Percentiles rank a stretch among this genome's conserved stretches.
Evolutionary conservation across 768 basidiomycete genomes (phyloP).

Genomic region (Mycena galopus): DNA sequence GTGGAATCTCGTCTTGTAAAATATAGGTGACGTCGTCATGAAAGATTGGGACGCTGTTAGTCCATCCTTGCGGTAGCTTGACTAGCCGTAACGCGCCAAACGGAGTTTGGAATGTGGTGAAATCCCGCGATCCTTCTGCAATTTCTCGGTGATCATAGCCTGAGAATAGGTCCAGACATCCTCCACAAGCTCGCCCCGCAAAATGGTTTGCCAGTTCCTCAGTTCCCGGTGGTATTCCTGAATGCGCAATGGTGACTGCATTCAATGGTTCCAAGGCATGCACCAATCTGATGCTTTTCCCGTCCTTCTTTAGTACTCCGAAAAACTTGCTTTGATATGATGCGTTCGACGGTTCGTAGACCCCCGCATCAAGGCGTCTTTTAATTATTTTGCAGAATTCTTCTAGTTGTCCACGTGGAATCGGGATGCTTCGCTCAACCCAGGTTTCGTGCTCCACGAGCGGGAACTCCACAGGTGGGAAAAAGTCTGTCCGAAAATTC

Average conservation of each 20-base stretch:
- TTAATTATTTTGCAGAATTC: too few relatives aligned
- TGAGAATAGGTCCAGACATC: constrained; percentile 40
- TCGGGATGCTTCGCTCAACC: too few relatives aligned
- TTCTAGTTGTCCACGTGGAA: too few relatives aligned
- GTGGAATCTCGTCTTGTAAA: too few relatives aligned
- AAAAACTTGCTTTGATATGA: constrained; percentile 51
- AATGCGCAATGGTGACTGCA: too few relatives aligned
- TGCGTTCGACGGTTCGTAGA: constrained; percentile 27
- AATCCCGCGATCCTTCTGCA: constrained; percentile 39
- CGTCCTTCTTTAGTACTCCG: constrained; percentile 44
- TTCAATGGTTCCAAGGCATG: too few relatives aligned
- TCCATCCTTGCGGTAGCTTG: constrained; percentile 47
- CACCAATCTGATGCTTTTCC: constrained; percentile 40
- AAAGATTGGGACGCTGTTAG: constrained; percentile 47
- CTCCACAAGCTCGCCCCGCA: too few relatives aligned
- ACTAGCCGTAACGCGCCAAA: constrained; percentile 37
- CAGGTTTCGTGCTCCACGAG: too few relatives aligned
- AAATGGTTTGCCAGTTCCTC: too few relatives aligned
- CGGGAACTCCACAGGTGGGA: too few relatives aligned
- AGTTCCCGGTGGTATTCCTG: too few relatives aligned
- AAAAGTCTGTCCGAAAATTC: constrained; percentile 38
- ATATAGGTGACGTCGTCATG: too few relatives aligned
- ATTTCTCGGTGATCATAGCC: constrained; percentile 45
- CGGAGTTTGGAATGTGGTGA: constrained; percentile 47
- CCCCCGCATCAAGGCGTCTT: constrained; percentile 31